Conservation (phyloP, 352 stramenopile genomes). For the Thraustotheca clavata region DNA sequence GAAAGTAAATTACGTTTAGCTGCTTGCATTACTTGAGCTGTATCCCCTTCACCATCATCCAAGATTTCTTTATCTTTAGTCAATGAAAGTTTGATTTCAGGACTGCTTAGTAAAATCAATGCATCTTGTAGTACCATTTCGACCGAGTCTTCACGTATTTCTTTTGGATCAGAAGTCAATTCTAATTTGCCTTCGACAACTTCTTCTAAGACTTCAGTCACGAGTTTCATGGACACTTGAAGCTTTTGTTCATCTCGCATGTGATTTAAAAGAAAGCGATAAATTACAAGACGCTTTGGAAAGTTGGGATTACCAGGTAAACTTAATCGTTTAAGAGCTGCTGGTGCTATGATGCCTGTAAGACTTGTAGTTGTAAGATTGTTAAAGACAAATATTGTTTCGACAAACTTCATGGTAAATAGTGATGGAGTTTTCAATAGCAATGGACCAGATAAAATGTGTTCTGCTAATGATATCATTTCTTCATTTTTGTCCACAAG, state of each 20-base stretch:
- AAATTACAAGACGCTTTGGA: conserved; percentile 80
- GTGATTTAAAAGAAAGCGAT: conserved; percentile 91
- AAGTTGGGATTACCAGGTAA: conserved; percentile 49
- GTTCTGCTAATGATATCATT: conserved; percentile 87
- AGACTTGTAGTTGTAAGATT: conserved; percentile 26
- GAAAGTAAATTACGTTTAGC: conserved; percentile 91
- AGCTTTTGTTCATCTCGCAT: conserved; percentile 96
- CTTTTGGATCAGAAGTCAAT: conserved; percentile 58
- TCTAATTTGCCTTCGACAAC: conserved; percentile 73
- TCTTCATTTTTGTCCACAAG: conserved; percentile 92
- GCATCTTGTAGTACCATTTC: conserved; percentile 85
- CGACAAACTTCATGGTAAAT: conserved; percentile 96
- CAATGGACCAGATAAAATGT: conserved; percentile 87
- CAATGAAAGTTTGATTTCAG: conserved; percentile 77
- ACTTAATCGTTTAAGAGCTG: conserved; percentile 37
- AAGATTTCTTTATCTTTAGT: conserved; percentile 46
- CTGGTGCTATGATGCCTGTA: conserved; percentile 36
- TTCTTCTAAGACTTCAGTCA: conserved; percentile 89
- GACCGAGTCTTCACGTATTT: conserved; percentile 73
- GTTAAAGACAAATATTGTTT: conserved; percentile 96
- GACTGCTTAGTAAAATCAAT: conserved; percentile 78
- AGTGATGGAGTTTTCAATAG: conserved; percentile 89
- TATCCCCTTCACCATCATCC: conserved; percentile 50
- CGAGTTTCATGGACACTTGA: conserved; percentile 91
- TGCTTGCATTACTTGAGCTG: conserved; percentile 60